Base-by-base conservation (phyloP, 2,329 filamentous ascomycete species). In the Fusarium chlamydosporum region DNA sequence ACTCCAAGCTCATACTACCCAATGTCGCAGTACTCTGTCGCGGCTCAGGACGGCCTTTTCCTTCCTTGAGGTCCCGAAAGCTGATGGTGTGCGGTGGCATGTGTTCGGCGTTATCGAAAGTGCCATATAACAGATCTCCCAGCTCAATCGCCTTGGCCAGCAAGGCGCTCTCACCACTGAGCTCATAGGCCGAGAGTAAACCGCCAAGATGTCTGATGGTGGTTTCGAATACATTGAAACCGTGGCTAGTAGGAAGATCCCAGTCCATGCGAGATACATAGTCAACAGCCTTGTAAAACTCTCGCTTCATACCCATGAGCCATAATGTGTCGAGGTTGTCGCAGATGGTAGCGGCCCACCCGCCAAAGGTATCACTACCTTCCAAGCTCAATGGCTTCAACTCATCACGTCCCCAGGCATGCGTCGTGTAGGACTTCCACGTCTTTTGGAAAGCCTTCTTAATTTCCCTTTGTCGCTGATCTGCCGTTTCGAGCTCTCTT, bases 121-220 rank as follows among this genome's bases (percentile, higher is more conserved):
- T 85, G 16, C 84, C 83, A 71, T 91, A 88, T 15, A 91, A 77
- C 63, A 91, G 79, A 63, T 89, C 85, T 16, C 84, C 89, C 18
- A 91, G 80, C 77, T 91, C 87, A 6, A 81, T 79, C 2, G 89
- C 88, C 76, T 91, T 91, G 47, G 79, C 78, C 50, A 91, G 79
- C 46, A 91, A 77, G 16, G 79, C 79, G 64, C 82, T 79, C 67
- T 82, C 83, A 37, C 81, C 82, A 70, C 87, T 90, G n/a, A 92
- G 76, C 72, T 92, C 89, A 72, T 91, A 91, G 1, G 89, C 89
- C 11, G 86, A 86, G 47, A 92, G 73, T 51, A 91, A 82, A 4
- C 89, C 89, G 16, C 89, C 89, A 0, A 92, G 82, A 73, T 91
- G 91, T 34, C 89, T 83, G 61, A 91, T 91, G 3, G 86, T 91